Base-by-base conservation (phyloP, 1,284 basidiomycete genomes). In the Leccinum griseonigrum region DNA sequence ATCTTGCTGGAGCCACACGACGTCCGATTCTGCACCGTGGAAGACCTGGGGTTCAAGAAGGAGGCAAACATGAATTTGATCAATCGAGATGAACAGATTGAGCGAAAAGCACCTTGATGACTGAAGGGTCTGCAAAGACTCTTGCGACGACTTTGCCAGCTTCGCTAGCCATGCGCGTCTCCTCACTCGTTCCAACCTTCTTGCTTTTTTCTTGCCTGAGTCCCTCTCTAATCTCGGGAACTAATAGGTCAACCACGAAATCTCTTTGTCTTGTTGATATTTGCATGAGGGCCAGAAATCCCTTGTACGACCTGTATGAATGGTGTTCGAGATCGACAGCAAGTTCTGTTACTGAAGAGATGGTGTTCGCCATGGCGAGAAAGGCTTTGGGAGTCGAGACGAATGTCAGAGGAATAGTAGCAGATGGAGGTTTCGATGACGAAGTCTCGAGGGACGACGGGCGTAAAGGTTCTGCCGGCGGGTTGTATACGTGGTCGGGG, bases 251-350 rank as follows among this genome's bases (percentile, higher is more conserved):
- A 22, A 99, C 82, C 28, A 98, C 83, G 79, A 87, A 98, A 74
- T 98, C 96, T 63, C 86, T 83, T 31, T 88, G 84, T 53, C 95
- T 80, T 2, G 93, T 95, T 67, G 91, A 95, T 67, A 97, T 84
- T 75, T 97, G 97, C 87, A 98, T 96, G 61, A 99, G 78, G 70
- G 95, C 98, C 11, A 97, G 84, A 68, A 98, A 92, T 0, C 97
- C 97, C 22, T 79, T 78, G 75, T 92, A 98, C 4, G 89, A 88
- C 54, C 95, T 84, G 69, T 90, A 92, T 66, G 85, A 89, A 79
- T 98, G 95, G 72, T 98, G 91, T 75, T 99, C 97, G 53, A 99
- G 80, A 75, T 99, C 97, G 43, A 99, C 83, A 1, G 97, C 97
- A 58, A 99, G 88, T 75, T 97, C 95, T 51, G 77, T 79, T n/a